Base-by-base conservation (phyloP, 2,329 filamentous ascomycete species). In the Cercospora citrullina region DNA sequence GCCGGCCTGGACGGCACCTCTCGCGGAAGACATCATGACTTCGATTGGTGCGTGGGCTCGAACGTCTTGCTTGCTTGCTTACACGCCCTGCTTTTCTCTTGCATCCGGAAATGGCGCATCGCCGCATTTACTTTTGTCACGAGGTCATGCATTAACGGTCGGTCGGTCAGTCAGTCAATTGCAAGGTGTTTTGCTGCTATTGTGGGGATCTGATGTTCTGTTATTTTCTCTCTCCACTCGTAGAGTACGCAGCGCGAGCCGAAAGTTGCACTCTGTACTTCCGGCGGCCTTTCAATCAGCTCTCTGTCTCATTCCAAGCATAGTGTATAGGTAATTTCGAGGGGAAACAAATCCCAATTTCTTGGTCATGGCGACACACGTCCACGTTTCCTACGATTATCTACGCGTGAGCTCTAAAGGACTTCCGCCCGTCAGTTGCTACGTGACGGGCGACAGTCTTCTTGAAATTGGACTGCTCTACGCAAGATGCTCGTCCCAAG, bases 121-220 rank as follows among this genome's bases (percentile, higher is more conserved):
- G 53, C 53, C 53, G 53, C 53, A 58, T 58, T 18, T 58, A 58
- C 53, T 58, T 58, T 58, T 18, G 14, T 58, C 26, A 58, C 53
- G 53, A 58, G 53, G 53, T 58, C 12, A 58, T 58, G 53, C 53
- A 58, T 58, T n/a, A 58, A 58, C 53, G 53, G 53, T 58, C 53
- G 53, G 53, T 58, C 53, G 45, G 45, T 23, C 45, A 51, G n/a
- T 51, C 45, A 21, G 45, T 51, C 45, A 51, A 23, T 51, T 51
- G 18, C 45, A 23, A 26, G 45, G 45, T 51, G 45, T 51, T 51
- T 51, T 51, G 45, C 5, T 51, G 21, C 45, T 26, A 39, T 6
- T 51, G 45, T 9, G 45, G 45, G 45, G 21, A 51, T 26, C 45
- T 51, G 18, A 51, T 51, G 9, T 26, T 51, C 12, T 26, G 9